Evolutionary conservation across 345 rosid species (phyloP).

Genomic region (Eucalyptus cladocalyx): DNA sequence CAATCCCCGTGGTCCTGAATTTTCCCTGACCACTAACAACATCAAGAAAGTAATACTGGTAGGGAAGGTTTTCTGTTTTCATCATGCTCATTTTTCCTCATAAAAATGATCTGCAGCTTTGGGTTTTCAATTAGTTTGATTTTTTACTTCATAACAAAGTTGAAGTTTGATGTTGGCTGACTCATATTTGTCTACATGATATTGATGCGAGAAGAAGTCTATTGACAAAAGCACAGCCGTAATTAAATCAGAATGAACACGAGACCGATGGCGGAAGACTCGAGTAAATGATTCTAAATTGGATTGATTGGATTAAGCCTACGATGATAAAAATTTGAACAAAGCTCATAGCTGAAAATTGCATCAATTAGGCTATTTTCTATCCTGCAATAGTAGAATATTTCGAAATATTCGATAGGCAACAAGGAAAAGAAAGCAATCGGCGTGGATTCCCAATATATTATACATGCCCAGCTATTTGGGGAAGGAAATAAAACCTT

Average conservation of each 20-base stretch:
- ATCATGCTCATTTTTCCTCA: neutral
- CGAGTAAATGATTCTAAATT: too few relatives aligned
- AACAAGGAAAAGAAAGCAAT: too few relatives aligned
- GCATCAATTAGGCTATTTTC: too few relatives aligned
- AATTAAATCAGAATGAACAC: neutral
- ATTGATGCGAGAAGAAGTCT: neutral
- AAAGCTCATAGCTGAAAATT: too few relatives aligned
- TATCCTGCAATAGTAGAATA: too few relatives aligned
- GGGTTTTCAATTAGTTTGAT: neutral
- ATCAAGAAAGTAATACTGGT: slow-evolving; percentile 22
- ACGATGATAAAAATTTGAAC: too few relatives aligned
- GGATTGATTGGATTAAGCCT: too few relatives aligned
- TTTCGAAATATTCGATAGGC: too few relatives aligned
- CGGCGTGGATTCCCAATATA: too few relatives aligned
- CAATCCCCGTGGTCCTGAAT: neutral
- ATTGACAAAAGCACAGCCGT: neutral
- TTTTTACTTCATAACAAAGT: neutral
- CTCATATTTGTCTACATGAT: neutral
- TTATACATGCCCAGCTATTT: too few relatives aligned
- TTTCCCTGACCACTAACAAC: neutral
- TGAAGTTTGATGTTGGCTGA: neutral
- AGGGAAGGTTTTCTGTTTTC: neutral
- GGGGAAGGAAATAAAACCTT: too few relatives aligned
- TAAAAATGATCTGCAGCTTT: neutral
- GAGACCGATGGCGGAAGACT: neutral